Evolutionary conservation across 179 eudicot species (phyloP).

Genomic region (Beta lomatogona): DNA sequence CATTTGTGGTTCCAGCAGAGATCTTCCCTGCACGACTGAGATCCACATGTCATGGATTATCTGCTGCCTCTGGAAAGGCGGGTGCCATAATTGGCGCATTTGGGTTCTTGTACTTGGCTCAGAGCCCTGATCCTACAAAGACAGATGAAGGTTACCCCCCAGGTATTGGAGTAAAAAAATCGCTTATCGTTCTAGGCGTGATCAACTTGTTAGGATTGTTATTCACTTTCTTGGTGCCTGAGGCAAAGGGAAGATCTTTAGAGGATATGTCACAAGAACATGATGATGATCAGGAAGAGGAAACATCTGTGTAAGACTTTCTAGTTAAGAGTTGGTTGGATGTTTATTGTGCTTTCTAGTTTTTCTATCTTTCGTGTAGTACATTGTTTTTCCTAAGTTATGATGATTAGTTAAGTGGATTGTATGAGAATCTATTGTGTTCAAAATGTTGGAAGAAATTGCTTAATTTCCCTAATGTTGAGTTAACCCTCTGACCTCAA

Average conservation of each 20-base stretch:
- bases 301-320: not conserved
- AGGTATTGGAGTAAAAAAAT: slow-evolving; percentile 53
- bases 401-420: not conserved
- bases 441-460: not conserved
- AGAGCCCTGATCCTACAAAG: slow-evolving; percentile 41
- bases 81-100: slow-evolving; percentile 61
- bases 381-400: not conserved
- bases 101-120: slow-evolving; percentile 56
- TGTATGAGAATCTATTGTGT: not conserved
- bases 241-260: slow-evolving; percentile 57
- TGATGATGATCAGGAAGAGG: slow-evolving; percentile 29
- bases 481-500: not conserved
- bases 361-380: not conserved
- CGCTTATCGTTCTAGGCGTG: slow-evolving; percentile 42
- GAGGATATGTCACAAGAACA: slow-evolving; percentile 56
- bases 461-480: not conserved
- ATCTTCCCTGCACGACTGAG: slow-evolving; percentile 58
- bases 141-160: slow-evolving; percentile 53
- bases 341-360: not conserved
- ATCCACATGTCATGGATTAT: slow-evolving; percentile 60
- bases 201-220: slow-evolving; percentile 41
- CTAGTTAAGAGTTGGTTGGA: not conserved
- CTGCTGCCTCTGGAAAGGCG: slow-evolving; percentile 55
- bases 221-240: slow-evolving; percentile 58
- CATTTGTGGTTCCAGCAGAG: slow-evolving; percentile 62